phyloP scores from a whole-genome alignment of 208 protist species.

The Novymonas esmeraldas region DNA sequence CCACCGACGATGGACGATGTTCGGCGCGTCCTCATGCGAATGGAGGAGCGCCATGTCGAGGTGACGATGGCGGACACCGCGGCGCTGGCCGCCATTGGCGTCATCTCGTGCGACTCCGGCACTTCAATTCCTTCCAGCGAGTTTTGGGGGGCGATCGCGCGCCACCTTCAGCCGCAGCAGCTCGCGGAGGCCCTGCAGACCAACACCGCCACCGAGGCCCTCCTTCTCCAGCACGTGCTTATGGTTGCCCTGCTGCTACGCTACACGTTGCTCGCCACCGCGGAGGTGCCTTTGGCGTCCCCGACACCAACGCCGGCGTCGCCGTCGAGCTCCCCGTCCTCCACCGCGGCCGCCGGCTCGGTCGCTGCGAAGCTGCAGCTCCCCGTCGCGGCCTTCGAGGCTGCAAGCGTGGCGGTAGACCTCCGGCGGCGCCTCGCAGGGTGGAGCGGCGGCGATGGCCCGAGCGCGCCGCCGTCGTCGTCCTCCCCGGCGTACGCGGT shows the following conservation, averaged over 20 bases:
- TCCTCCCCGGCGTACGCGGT: background rate
- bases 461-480: background rate
- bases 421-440: constrained; percentile 14
- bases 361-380: constrained; percentile 13
- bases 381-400: constrained; percentile 24
- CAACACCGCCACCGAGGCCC: constrained; percentile 8
- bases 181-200: constrained; percentile 15
- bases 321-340: constrained; percentile 8
- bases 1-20: constrained; percentile 34
- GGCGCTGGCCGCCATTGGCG: constrained; percentile 31
- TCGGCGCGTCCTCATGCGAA: constrained; percentile 42
- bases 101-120: constrained; percentile 7
- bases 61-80: constrained; percentile 38
- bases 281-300: constrained; percentile 5
- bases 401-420: constrained; percentile 24
- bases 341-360: background rate
- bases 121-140: constrained; percentile 15
- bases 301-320: background rate
- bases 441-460: background rate
- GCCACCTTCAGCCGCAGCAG: constrained; percentile 20
- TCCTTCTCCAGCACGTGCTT: constrained; percentile 23
- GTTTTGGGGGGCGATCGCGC: constrained; percentile 25
- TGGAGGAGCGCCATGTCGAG: constrained; percentile 38
- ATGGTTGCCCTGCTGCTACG: constrained; percentile 28
- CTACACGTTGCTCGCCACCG: constrained; percentile 11